These are phyloP conservation scores for Xylaria longipes DNA, from an alignment of 495 filamentous ascomycete genomes.

Conservation along the genomic window DNA sequence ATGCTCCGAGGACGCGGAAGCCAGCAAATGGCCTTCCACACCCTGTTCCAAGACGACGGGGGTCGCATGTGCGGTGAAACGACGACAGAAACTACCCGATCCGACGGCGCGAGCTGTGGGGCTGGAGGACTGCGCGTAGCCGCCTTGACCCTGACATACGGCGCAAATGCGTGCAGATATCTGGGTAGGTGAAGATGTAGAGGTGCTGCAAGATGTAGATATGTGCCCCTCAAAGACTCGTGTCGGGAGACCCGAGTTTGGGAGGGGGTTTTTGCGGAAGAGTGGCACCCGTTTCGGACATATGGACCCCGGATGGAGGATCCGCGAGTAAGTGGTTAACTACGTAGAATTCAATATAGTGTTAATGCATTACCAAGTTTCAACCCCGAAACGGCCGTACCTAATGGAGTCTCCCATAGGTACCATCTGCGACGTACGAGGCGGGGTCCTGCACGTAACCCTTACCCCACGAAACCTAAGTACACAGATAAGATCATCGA, in stretches of 20 bases:
- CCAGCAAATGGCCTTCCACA: conserved; percentile 7
- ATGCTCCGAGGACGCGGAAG: background rate
- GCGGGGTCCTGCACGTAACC: too few species aligned
- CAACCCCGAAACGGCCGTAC: too few species aligned
- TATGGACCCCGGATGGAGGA: too few species aligned
- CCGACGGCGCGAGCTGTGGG: conserved; percentile 15
- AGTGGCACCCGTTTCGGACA: background rate
- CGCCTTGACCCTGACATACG: background rate
- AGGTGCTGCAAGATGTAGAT: background rate
- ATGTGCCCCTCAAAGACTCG: background rate
- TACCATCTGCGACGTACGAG: too few species aligned
- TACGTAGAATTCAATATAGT: too few species aligned
- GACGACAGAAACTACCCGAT: conserved; percentile 17
- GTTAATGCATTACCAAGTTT: too few species aligned
- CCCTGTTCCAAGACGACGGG: background rate
- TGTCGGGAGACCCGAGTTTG: background rate
- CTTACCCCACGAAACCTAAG: too few species aligned
- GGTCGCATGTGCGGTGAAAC: conserved; percentile 8
- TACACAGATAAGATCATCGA: too few species aligned
- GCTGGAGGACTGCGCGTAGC: conserved; percentile 16
- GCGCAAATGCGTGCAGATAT: background rate
- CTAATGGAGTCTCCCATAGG: too few species aligned
- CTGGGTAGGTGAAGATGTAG: background rate
- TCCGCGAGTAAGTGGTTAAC: too few species aligned
- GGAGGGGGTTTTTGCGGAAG: too few species aligned